phyloP scores from a whole-genome alignment of 73 alveolate species.

The Blepharisma japonicum region DNA sequence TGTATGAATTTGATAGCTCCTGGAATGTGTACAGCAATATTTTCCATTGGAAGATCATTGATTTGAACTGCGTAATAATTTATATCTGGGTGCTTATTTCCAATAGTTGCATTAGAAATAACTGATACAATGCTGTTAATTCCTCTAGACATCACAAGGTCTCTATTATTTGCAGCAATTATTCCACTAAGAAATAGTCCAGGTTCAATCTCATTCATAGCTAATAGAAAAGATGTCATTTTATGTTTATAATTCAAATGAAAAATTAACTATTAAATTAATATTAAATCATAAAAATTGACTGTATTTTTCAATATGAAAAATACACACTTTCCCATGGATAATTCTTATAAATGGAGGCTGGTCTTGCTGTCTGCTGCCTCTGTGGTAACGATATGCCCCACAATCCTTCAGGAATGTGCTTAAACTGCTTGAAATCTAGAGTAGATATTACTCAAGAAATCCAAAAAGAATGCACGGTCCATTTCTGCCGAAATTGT shows the following conservation, averaged over 20 bases:
- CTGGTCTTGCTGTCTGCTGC: slow-evolving; percentile 64
- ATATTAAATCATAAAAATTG: too few relatives aligned
- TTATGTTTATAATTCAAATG: too few relatives aligned
- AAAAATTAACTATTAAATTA: too few relatives aligned
- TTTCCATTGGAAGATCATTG: neutral
- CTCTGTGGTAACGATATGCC: slow-evolving; percentile 77
- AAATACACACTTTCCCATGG: too few relatives aligned
- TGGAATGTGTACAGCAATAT: neutral
- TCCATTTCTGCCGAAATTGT: slow-evolving; percentile 80
- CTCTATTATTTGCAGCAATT: neutral
- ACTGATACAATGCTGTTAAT: neutral
- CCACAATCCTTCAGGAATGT: slow-evolving; percentile 78
- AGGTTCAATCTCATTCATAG: neutral
- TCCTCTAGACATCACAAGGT: neutral
- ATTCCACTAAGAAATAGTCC: neutral
- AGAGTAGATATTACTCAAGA: slow-evolving; percentile 82
- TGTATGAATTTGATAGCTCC: slow-evolving; percentile 2
- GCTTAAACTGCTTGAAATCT: slow-evolving; percentile 78
- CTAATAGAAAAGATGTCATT: neutral
- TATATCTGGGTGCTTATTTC: neutral
- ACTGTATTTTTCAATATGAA: too few relatives aligned
- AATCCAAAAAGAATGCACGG: slow-evolving; percentile 55
- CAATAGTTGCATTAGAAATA: neutral
- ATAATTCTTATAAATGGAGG: neutral
- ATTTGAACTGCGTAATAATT: neutral